Evolutionary conservation across 176 grass and related monocot species (phyloP).

Genomic region (Hsuehochloa calcarea): DNA sequence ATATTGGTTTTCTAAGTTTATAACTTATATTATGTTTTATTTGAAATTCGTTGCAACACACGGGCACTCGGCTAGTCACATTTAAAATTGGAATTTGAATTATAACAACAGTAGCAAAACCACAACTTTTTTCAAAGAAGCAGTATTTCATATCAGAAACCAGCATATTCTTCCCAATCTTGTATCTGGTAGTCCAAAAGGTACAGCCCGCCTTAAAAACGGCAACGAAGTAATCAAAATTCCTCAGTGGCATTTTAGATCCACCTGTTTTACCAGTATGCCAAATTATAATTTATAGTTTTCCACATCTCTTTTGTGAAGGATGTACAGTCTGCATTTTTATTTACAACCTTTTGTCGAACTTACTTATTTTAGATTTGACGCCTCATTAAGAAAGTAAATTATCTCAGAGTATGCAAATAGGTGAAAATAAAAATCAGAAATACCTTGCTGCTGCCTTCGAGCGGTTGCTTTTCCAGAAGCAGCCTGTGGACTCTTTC

Average conservation of each 20-base stretch:
- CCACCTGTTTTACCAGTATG: not conserved
- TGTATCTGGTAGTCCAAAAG: not conserved
- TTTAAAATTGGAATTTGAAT: not conserved
- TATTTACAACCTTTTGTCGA: not conserved
- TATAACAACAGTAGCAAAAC: not conserved
- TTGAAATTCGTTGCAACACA: no score
- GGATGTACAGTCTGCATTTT: not conserved
- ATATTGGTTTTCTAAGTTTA: no score
- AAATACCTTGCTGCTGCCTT: conserved; percentile 93
- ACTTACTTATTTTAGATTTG: not conserved
- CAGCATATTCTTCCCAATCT: not conserved
- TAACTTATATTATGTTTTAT: no score
- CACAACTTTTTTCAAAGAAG: not conserved
- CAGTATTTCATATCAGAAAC: not conserved
- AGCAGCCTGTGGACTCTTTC: conserved; percentile 53
- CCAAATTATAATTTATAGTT: not conserved
- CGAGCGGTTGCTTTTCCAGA: conserved; percentile 66
- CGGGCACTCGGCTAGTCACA: not conserved
- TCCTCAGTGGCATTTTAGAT: not conserved
- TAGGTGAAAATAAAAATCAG: conserved; percentile 6
- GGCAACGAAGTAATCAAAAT: not conserved
- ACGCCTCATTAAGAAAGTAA: not conserved
- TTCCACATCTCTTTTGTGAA: not conserved
- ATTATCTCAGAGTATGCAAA: conserved; percentile 1
- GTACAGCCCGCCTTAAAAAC: not conserved